These are phyloP conservation scores for Phlebiopsis gigantea DNA, from an alignment of 768 basidiomycete species.

Conservation along the genomic window DNA sequence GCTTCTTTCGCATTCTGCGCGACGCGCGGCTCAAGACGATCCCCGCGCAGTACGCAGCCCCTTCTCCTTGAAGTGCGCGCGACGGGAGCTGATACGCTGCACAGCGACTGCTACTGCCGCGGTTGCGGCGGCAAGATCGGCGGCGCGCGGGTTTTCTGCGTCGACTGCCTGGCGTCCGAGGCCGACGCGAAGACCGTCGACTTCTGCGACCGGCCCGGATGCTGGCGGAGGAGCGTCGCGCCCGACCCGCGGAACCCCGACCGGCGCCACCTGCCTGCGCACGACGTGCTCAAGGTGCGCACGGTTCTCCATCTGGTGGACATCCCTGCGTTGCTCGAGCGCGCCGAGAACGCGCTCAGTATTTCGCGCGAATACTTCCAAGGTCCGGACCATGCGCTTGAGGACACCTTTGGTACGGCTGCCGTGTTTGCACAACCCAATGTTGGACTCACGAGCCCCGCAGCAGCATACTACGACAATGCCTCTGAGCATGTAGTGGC, in stretches of 20 bases:
- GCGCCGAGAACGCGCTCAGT: conserved; percentile 19
- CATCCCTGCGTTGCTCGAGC: conserved; percentile 16
- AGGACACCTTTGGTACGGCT: conserved; percentile 8
- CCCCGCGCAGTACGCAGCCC: conserved; percentile 17
- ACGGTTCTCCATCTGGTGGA: conserved; percentile 16
- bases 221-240: conserved; percentile 15
- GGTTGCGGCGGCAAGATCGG: conserved; percentile 22
- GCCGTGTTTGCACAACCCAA: background rate
- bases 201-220: conserved; percentile 24
- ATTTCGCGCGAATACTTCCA: conserved; percentile 9
- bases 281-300: conserved; percentile 26
- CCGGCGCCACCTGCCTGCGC: conserved; percentile 24
- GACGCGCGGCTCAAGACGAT: conserved; percentile 16
- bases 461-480: conserved; percentile 2
- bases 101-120: conserved; percentile 21
- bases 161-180: conserved; percentile 24
- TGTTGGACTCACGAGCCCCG: background rate
- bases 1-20: conserved; percentile 20
- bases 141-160: conserved; percentile 26
- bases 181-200: conserved; percentile 21
- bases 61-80: too few species aligned
- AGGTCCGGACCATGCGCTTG: conserved; percentile 7
- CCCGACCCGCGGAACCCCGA: conserved; percentile 10
- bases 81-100: too few species aligned
- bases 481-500: background rate